phyloP scores from a whole-genome alignment of 257 asterid genomes.

The Hygrophila difformis region DNA sequence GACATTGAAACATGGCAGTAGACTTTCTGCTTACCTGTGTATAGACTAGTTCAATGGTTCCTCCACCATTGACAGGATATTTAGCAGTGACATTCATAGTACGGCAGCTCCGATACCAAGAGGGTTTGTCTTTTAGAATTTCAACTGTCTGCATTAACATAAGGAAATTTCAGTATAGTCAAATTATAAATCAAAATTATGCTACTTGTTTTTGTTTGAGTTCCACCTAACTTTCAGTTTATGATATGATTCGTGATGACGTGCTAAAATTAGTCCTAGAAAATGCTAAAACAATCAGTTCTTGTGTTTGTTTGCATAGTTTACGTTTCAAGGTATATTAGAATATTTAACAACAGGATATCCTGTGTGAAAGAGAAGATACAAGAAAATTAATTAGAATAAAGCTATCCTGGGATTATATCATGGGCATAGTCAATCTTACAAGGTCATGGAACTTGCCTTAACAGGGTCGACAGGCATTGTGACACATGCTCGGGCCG shows the following conservation, averaged over 20 bases:
- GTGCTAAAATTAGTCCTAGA: constrained; percentile 2
- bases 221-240: background rate
- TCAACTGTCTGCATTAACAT: constrained; percentile 23
- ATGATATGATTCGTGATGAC: constrained; percentile 2
- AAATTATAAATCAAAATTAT: constrained; percentile 1
- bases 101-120: constrained; percentile 34
- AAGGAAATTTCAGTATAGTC: constrained; percentile 11
- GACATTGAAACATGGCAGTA: too few relatives aligned
- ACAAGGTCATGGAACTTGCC: constrained; percentile 20
- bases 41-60: constrained; percentile 33
- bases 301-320: constrained; percentile 5
- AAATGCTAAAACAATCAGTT: background rate
- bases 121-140: constrained; percentile 29
- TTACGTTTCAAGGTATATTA: background rate
- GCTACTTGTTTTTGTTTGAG: background rate
- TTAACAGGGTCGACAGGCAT: constrained; percentile 30
- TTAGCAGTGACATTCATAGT: constrained; percentile 24
- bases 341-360: background rate
- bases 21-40: constrained; percentile 26
- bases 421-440: constrained; percentile 1
- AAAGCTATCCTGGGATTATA: constrained; percentile 10
- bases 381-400: background rate
- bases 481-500: constrained; percentile 32
- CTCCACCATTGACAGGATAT: constrained; percentile 26
- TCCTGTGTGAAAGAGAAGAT: constrained; percentile 8